phyloP scores from a whole-genome alignment of 805 yeast genomes.

The Pichia kluyveri region DNA sequence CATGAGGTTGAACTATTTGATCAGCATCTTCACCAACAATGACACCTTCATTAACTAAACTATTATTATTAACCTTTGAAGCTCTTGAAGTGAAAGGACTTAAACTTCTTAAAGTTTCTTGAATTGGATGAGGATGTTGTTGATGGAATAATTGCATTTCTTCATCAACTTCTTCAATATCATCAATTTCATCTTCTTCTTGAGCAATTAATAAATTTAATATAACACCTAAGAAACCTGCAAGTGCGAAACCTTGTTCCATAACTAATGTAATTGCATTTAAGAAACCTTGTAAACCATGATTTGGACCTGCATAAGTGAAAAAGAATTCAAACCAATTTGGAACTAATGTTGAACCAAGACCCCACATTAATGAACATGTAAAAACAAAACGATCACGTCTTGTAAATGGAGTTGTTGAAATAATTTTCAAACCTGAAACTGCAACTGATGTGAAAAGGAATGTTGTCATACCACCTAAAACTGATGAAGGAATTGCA shows the following conservation, averaged over 20 bases:
- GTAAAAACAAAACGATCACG: slow-evolving; percentile 49
- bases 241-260: slow-evolving; percentile 50
- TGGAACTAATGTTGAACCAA: slow-evolving; percentile 39
- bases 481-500: slow-evolving; percentile 66
- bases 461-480: slow-evolving; percentile 79
- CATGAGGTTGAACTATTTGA: neutral
- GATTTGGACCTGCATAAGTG: slow-evolving; percentile 40
- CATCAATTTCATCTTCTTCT: slow-evolving; percentile 39
- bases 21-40: slow-evolving; percentile 8
- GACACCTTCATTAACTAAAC: slow-evolving; percentile 12
- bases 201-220: slow-evolving; percentile 42
- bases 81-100: slow-evolving; percentile 8
- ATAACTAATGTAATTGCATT: slow-evolving; percentile 45
- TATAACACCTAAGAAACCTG: slow-evolving; percentile 45
- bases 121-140: slow-evolving; percentile 12
- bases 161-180: slow-evolving; percentile 31
- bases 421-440: slow-evolving; percentile 48
- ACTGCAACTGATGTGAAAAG: slow-evolving; percentile 49
- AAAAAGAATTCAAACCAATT: slow-evolving; percentile 41
- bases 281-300: slow-evolving; percentile 36
- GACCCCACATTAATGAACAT: slow-evolving; percentile 42
- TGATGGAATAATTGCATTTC: slow-evolving; percentile 10
- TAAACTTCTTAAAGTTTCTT: slow-evolving; percentile 7
- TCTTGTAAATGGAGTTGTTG: slow-evolving; percentile 45
- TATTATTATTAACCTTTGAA: slow-evolving; percentile 5